These are phyloP conservation scores for Spatholobus suberectus DNA, from an alignment of 306 rosid species.

Conservation along the genomic window DNA sequence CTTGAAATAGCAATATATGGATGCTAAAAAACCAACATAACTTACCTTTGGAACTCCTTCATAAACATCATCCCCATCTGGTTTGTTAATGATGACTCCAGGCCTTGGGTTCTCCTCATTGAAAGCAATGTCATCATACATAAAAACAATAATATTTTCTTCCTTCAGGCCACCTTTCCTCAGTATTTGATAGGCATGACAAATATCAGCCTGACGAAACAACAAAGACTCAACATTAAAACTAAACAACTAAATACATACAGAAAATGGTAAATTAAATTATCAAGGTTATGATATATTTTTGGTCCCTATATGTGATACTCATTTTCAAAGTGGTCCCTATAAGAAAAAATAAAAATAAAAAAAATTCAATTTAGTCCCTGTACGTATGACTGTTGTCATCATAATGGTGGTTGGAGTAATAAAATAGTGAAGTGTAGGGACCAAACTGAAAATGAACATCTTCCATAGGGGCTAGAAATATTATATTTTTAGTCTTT, in stretches of 20 bases:
- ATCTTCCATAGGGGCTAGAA: not conserved
- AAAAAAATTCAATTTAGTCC: not conserved
- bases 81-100: slow-evolving; percentile 89
- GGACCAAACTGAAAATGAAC: not conserved
- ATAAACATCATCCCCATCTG: slow-evolving; percentile 87
- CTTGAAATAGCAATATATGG: not conserved
- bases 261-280: not conserved
- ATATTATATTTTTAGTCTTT: not conserved
- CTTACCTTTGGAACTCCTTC: slow-evolving; percentile 92
- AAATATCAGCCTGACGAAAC: slow-evolving; percentile 76
- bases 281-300: not conserved
- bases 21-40: not conserved
- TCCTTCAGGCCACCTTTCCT: slow-evolving; percentile 87
- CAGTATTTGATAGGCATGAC: slow-evolving; percentile 93
- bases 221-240: not conserved
- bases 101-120: slow-evolving; percentile 85
- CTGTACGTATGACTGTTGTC: not conserved
- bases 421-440: not conserved
- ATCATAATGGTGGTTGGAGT: not conserved
- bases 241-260: slow-evolving; percentile 29
- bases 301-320: not conserved
- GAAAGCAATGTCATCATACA: slow-evolving; percentile 93
- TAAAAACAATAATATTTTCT: slow-evolving; percentile 94
- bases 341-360: not conserved
- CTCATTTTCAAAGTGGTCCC: not conserved